Percentiles rank a stretch among this genome's conserved stretches.
Conservation (phyloP, 257 asterid species). For the Solanum chmielewskii region DNA sequence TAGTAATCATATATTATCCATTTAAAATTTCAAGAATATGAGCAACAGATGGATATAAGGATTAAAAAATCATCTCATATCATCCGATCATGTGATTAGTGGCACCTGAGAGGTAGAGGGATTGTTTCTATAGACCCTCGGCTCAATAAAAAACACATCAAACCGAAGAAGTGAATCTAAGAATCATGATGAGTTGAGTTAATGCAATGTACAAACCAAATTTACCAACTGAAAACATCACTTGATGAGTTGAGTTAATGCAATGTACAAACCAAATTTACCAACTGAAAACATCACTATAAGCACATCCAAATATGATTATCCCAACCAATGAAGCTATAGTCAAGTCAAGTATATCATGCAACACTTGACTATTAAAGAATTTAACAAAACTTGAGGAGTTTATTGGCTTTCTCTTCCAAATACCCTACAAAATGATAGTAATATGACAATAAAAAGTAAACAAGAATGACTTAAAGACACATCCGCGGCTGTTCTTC, state of each 20-base stretch:
- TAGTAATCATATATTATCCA: too few species aligned
- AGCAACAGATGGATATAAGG: too few species aligned
- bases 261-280: background rate
- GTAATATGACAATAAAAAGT: conserved; percentile 2
- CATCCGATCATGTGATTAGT: too few species aligned
- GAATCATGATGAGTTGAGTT: background rate
- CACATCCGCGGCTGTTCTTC: conserved; percentile 7
- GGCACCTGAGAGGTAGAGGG: too few species aligned
- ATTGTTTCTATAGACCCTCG: too few species aligned
- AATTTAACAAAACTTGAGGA: conserved; percentile 15
- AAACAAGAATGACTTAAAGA: conserved; percentile 4
- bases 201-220: background rate
- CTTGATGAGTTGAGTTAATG: background rate
- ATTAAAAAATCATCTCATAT: too few species aligned
- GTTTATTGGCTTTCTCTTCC: conserved; percentile 10
- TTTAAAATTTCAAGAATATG: too few species aligned
- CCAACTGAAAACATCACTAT: background rate
- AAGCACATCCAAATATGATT: background rate
- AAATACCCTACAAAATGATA: conserved; percentile 3
- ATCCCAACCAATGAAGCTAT: background rate
- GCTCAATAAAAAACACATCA: background rate
- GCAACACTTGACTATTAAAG: background rate
- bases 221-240: background rate
- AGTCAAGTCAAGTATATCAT: background rate
- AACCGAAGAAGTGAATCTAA: background rate